Conservation (phyloP, 371 early-diverging fungal species). For the Actinomortierella wolfii region DNA sequence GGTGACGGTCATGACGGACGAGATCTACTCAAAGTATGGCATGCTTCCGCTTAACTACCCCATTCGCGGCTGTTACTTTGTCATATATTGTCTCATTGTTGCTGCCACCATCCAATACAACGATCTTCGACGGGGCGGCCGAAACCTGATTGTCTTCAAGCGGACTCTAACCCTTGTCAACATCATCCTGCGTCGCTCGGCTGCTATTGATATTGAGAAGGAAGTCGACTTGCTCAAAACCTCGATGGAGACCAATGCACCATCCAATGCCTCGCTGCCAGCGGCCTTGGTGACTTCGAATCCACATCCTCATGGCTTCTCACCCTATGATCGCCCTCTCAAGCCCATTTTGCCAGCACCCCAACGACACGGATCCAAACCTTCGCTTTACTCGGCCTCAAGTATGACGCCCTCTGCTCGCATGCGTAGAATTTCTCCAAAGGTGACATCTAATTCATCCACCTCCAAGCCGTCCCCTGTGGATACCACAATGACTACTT, state of each 20-base stretch:
- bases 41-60: constrained; percentile 45
- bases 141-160: constrained; percentile 38
- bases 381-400: constrained; percentile 14
- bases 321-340: constrained; percentile 6
- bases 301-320: too few species aligned
- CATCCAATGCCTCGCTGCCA: too few species aligned
- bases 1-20: constrained; percentile 53
- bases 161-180: constrained; percentile 28
- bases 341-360: constrained; percentile 45
- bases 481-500: background rate
- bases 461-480: constrained; percentile 1
- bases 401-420: constrained; percentile 13
- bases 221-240: constrained; percentile 38
- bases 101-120: constrained; percentile 45
- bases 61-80: constrained; percentile 48
- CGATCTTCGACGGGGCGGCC: constrained; percentile 33
- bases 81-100: constrained; percentile 47
- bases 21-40: constrained; percentile 45
- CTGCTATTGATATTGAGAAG: constrained; percentile 34
- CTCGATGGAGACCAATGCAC: constrained; percentile 17
- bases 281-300: too few species aligned
- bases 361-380: constrained; percentile 27
- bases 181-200: constrained; percentile 30
- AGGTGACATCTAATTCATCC: constrained; percentile 5
- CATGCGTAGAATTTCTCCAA: constrained; percentile 41